A percentile compares a stretch with the other conserved stretches of the same genome.
Evolutionary conservation across 768 basidiomycete species (phyloP).

Genomic region (Crassisporium funariophilum): DNA sequence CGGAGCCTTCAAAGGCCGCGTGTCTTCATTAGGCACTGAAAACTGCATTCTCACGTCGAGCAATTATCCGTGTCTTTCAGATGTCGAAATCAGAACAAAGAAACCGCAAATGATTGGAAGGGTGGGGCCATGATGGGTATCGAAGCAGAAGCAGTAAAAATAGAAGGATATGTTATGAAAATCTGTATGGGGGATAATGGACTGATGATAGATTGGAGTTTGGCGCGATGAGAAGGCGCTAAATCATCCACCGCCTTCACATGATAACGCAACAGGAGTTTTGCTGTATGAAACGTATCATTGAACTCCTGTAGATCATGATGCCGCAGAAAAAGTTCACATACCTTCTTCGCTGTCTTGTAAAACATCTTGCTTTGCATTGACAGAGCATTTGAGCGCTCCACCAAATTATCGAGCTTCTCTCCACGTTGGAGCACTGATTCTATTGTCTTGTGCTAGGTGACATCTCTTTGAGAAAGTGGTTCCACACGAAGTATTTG

Average conservation of each 20-base stretch:
- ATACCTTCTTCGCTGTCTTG: constrained; percentile 98
- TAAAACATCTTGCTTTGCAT: constrained; percentile 97
- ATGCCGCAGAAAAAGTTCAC: constrained; percentile 17
- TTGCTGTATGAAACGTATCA: constrained; percentile 68
- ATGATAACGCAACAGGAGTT: constrained; percentile 93
- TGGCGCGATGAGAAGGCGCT: too few species aligned
- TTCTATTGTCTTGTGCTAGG: constrained; percentile 98
- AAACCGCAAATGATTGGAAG: too few species aligned
- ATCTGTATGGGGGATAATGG: too few species aligned
- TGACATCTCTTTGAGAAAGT: background rate
- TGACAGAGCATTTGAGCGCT: constrained; percentile 87
- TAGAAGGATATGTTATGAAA: too few species aligned
- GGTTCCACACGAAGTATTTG: background rate
- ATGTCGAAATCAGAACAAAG: too few species aligned
- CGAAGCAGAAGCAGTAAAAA: too few species aligned
- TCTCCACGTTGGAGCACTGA: constrained; percentile 95
- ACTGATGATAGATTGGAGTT: too few species aligned
- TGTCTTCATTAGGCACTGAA: too few species aligned
- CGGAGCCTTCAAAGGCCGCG: too few species aligned
- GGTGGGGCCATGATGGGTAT: too few species aligned
- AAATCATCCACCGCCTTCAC: constrained; percentile 37
- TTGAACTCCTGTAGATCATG: constrained; percentile 12
- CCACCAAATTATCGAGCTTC: constrained; percentile 94
- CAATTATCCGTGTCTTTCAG: too few species aligned
- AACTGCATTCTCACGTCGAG: too few species aligned